Percentiles rank a stretch among this genome's conserved stretches.
Evolutionary conservation across 2,329 filamentous ascomycete genomes (phyloP).

Genomic region (Colletotrichum abscissum): DNA sequence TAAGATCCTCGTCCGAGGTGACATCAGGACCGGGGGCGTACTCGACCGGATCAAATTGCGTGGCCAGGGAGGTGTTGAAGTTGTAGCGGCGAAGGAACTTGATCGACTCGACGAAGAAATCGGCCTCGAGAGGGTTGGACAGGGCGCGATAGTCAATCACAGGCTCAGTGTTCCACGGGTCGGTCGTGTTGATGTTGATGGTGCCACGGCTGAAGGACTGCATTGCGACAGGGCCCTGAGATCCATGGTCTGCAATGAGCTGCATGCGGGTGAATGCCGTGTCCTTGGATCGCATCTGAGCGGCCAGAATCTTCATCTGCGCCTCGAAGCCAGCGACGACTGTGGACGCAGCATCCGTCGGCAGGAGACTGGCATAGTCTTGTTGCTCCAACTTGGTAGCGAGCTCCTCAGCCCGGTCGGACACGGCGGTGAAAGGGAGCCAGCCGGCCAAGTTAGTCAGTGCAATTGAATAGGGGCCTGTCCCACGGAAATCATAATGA

Average conservation of each 20-base stretch:
- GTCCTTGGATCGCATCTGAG: constrained; percentile 46
- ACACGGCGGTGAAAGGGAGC: constrained; percentile 49
- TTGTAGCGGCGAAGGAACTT: constrained; percentile 49
- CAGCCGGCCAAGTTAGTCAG: constrained; percentile 49
- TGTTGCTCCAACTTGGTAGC: constrained; percentile 45
- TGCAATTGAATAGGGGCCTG: constrained; percentile 45
- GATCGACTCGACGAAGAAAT: constrained; percentile 50
- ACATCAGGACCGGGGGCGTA: constrained; percentile 44
- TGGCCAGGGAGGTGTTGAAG: constrained; percentile 49
- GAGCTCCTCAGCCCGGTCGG: constrained; percentile 44
- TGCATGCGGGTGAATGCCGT: constrained; percentile 48
- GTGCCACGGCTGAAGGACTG: constrained; percentile 50
- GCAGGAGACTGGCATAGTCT: constrained; percentile 46
- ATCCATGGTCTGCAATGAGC: constrained; percentile 37
- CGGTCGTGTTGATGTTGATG: constrained; percentile 51
- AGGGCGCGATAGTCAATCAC: constrained; percentile 52
- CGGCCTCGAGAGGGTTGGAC: constrained; percentile 51
- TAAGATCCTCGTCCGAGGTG: constrained; percentile 47
- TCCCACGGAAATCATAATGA: background rate
- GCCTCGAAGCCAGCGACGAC: constrained; percentile 49
- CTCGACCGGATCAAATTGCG: constrained; percentile 46
- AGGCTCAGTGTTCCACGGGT: constrained; percentile 48
- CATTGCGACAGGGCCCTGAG: constrained; percentile 41
- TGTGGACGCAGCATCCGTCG: constrained; percentile 43
- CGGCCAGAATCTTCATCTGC: constrained; percentile 50